Evolutionary conservation across 2,329 filamentous ascomycete genomes (phyloP), one percentile per base, ranked within the genome.

Genomic region (Drechslerella stenobrocha): DNA sequence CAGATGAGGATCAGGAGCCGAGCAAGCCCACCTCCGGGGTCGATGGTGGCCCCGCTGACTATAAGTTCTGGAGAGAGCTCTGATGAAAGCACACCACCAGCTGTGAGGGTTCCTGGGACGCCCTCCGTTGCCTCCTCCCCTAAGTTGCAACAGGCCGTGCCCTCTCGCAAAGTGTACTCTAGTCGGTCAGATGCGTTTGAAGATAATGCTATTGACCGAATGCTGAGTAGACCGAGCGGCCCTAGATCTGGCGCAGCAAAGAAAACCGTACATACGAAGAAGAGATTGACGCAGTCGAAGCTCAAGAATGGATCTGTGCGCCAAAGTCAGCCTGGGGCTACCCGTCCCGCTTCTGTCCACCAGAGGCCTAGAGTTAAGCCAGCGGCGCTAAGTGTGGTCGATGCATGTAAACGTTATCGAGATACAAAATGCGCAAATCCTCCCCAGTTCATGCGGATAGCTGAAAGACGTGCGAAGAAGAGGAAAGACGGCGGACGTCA

Each of bases 1-100:
- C 55, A 60, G 15, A 67, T 67, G 50, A 60, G 63, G 34, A 67
- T 67, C 11, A 59, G 63, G 30, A 42, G 32, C 20, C 20, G 55
- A 18, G 47, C 30, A n/a, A 60, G 50, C 8, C 63, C 55, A 5
- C 63, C 63, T 18, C 23, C 55, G n/a, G 63, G 63, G 5, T 67
- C 63, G 11, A 40, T 60, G 45, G 28, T 50, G 11, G 60, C 55
- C 26, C 63, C 63, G 7, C 23, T 60, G 22, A 51, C 32, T 18
- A 18, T 67, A 7, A 60, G 45, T n/a, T 67, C 63, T 24, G 37
- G 26, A 20, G 55, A 60, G 24, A 56, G 50, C 26, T 60, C 63
- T 24, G 48, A 55, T 9, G 63, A 52, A n/a, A 28, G 34, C 7
- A 8, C 24, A 9, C 3, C 15, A 15, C 22, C 35, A 3, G 23